A percentile compares a stretch with the other conserved stretches of the same genome.
phyloP scores from a whole-genome alignment of 2,329 filamentous ascomycete genomes.

The Pseudodiploospora longispora region DNA sequence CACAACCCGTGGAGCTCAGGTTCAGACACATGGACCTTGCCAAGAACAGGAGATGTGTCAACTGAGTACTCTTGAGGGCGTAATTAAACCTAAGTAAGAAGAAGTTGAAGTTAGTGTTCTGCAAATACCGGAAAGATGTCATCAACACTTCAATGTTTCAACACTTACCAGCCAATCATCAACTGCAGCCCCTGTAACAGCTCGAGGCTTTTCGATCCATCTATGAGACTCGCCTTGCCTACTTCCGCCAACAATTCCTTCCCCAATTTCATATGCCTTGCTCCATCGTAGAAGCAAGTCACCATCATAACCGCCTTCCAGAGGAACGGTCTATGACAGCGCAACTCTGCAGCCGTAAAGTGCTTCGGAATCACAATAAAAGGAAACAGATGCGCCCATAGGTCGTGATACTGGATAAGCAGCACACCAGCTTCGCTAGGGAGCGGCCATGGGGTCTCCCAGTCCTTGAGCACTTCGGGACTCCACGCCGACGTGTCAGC shows the following conservation, averaged over 20 bases:
- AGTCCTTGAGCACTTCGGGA: slow-evolving; percentile 12
- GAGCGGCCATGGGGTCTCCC: slow-evolving; percentile 33
- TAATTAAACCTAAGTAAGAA: slow-evolving; percentile 33
- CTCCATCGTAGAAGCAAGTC: slow-evolving; percentile 32
- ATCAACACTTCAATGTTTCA: neutral
- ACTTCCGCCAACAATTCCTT: slow-evolving; percentile 36
- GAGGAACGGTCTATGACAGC: slow-evolving; percentile 32
- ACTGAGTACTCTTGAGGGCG: slow-evolving; percentile 39
- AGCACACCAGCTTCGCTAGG: slow-evolving; percentile 32
- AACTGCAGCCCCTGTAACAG: slow-evolving; percentile 39
- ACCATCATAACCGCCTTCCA: slow-evolving; percentile 44
- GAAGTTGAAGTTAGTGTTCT: too few relatives aligned
- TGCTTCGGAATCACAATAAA: slow-evolving; percentile 35
- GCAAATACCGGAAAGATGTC: too few relatives aligned
- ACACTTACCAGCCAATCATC: slow-evolving; percentile 35
- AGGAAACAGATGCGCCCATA: slow-evolving; percentile 32
- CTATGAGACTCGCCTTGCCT: slow-evolving; percentile 29
- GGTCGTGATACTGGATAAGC: slow-evolving; percentile 26
- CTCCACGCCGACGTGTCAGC: slow-evolving; percentile 14
- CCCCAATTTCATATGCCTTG: slow-evolving; percentile 35
- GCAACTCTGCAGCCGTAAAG: slow-evolving; percentile 29
- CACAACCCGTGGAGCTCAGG: slow-evolving; percentile 17
- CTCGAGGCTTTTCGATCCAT: slow-evolving; percentile 36
- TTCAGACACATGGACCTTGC: slow-evolving; percentile 37
- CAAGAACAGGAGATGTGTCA: slow-evolving; percentile 41